A percentile compares a stretch with the other conserved stretches of the same genome.
Conservation (phyloP, 164 flowering plant genomes). For the Nelumbo lutea region DNA sequence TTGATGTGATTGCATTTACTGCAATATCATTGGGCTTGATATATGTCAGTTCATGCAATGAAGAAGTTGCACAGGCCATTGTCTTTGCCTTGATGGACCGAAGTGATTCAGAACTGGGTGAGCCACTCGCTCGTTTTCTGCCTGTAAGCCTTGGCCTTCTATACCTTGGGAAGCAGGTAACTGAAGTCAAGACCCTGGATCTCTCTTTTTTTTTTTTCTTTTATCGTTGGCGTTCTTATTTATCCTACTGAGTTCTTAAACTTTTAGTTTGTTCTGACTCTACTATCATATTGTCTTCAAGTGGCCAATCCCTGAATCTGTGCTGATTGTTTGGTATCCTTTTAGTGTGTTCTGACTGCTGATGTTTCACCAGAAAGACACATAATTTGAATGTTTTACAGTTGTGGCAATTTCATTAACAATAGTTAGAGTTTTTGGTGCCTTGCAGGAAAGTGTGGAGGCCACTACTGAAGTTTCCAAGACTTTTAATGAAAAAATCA, state of each 20-base stretch:
- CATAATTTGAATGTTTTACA: neutral
- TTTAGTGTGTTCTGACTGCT: too few relatives aligned
- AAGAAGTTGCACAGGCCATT: slow-evolving; percentile 93
- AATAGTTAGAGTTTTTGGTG: slow-evolving; percentile 1
- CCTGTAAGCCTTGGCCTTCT: slow-evolving; percentile 93
- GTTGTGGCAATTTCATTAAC: slow-evolving; percentile 1
- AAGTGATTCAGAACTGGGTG: slow-evolving; percentile 82
- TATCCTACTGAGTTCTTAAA: too few relatives aligned
- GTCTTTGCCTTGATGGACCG: slow-evolving; percentile 92
- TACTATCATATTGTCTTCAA: too few relatives aligned
- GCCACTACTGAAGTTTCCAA: slow-evolving; percentile 97
- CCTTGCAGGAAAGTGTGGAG: slow-evolving; percentile 80
- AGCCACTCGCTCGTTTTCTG: slow-evolving; percentile 74
- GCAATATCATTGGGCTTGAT: slow-evolving; percentile 90
- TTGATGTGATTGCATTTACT: slow-evolving; percentile 89
- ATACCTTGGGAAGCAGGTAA: slow-evolving; percentile 97
- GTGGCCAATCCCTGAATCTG: too few relatives aligned
- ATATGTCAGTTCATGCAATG: slow-evolving; percentile 92
- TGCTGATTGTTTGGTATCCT: too few relatives aligned
- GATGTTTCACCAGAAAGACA: too few relatives aligned
- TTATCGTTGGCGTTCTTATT: too few relatives aligned
- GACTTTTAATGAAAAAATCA: slow-evolving; percentile 85
- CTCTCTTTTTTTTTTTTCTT: too few relatives aligned
- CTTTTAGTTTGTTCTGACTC: too few relatives aligned
- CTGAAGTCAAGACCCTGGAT: too few relatives aligned